Evolutionary conservation across 306 rosid genomes (phyloP).

Genomic region (Cicer cuneatum): DNA sequence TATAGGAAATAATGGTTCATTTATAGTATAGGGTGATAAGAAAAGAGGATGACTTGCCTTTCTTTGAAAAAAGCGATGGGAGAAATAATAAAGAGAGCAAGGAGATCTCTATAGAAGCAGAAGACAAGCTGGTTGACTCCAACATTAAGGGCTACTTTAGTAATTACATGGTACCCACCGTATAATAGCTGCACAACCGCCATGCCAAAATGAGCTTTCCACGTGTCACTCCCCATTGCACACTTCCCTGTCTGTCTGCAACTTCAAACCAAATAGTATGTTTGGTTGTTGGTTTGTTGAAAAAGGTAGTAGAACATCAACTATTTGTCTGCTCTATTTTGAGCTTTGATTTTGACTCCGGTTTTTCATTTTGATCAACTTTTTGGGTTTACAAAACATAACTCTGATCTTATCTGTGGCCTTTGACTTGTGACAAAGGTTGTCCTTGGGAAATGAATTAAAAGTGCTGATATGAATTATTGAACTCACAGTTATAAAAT

Average conservation of each 20-base stretch:
- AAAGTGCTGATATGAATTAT: too few relatives aligned
- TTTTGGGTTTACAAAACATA: neutral
- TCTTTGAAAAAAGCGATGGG: conserved; percentile 75
- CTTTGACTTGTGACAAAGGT: neutral
- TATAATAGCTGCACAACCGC: conserved; percentile 63
- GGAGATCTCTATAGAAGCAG: conserved; percentile 74
- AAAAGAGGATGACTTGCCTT: conserved; percentile 50
- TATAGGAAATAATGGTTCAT: neutral
- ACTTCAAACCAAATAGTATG: neutral
- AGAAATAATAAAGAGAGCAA: conserved; percentile 70
- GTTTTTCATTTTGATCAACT: conserved; percentile 2
- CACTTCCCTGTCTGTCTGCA: neutral
- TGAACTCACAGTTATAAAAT: too few relatives aligned
- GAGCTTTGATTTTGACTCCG: neutral
- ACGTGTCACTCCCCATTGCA: conserved; percentile 40
- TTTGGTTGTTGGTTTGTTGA: neutral
- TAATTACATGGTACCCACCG: conserved; percentile 92
- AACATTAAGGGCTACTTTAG: conserved; percentile 88
- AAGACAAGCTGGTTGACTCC: conserved; percentile 87
- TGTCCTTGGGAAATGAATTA: neutral
- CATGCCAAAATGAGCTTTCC: conserved; percentile 79
- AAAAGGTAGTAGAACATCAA: neutral
- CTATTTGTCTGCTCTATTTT: neutral
- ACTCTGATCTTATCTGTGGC: neutral
- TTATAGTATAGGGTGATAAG: neutral